Percentiles rank a stretch among this genome's conserved stretches.
These are phyloP conservation scores for Rhypophila decipiens DNA, from an alignment of 495 filamentous ascomycete genomes.

Conservation along the genomic window DNA sequence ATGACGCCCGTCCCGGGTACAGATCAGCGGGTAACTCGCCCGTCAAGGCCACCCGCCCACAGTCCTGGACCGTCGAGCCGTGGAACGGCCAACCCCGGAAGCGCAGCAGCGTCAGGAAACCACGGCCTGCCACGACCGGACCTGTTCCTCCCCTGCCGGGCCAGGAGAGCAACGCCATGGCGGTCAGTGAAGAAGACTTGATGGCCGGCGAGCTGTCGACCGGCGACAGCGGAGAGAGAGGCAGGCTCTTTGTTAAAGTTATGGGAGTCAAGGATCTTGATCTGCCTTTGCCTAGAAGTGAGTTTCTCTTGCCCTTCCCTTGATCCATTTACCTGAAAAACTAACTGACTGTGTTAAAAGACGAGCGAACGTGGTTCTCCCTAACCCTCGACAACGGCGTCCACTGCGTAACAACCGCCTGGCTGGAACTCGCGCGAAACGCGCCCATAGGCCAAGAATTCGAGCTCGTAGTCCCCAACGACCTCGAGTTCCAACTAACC, in stretches of 20 bases:
- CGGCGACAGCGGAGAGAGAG: conserved; percentile 79
- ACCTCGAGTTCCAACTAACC: conserved; percentile 94
- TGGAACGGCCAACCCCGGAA: conserved; percentile 79
- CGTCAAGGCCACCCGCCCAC: conserved; percentile 62
- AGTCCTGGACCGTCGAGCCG: conserved; percentile 92
- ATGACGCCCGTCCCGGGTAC: conserved; percentile 44
- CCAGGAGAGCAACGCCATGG: conserved; percentile 69
- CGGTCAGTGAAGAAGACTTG: conserved; percentile 57
- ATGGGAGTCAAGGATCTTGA: conserved; percentile 93
- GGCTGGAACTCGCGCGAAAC: conserved; percentile 85
- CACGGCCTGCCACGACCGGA: conserved; percentile 43
- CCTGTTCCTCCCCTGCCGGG: conserved; percentile 80
- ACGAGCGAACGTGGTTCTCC: conserved; percentile 85
- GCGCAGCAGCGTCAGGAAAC: conserved; percentile 61
- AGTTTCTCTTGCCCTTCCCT: conserved; percentile 21
- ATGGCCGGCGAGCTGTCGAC: conserved; percentile 43
- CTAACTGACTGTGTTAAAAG: conserved; percentile 43
- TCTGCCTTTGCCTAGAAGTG: conserved; percentile 84
- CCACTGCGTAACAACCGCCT: conserved; percentile 94
- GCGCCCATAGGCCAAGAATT: conserved; percentile 98
- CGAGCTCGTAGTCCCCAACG: conserved; percentile 91
- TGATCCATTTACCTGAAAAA: background rate
- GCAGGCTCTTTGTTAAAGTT: conserved; percentile 95
- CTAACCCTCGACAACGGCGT: conserved; percentile 94
- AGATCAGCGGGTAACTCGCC: conserved; percentile 66